phyloP scores from a whole-genome alignment of 345 rosid genomes.

The Lepidium africanum region DNA sequence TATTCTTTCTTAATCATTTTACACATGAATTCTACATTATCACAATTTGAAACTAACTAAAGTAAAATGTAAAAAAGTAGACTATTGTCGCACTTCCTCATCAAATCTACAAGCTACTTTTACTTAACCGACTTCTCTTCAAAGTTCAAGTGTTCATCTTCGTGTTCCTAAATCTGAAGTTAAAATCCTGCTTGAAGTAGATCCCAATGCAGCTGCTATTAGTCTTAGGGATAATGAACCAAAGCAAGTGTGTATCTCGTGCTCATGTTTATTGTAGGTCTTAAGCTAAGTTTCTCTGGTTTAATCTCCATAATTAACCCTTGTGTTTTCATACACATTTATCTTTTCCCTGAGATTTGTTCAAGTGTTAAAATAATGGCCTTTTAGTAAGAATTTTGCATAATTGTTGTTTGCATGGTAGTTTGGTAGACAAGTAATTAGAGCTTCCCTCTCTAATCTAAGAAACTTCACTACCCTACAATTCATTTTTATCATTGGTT shows the following conservation, averaged over 20 bases:
- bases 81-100: not conserved
- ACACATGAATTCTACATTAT: no score
- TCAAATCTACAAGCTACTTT: not conserved
- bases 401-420: not conserved
- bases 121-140: not conserved
- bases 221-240: not conserved
- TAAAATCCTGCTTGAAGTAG: not conserved
- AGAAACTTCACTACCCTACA: not conserved
- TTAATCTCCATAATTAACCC: not conserved
- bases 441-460: no score
- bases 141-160: not conserved
- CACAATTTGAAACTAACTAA: no score
- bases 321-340: not conserved
- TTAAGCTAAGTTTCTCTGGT: not conserved
- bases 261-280: not conserved
- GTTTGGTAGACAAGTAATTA: not conserved
- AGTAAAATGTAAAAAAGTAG: no score
- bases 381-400: not conserved
- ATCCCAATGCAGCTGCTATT: not conserved
- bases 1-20: no score
- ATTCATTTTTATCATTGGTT: not conserved
- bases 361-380: not conserved
- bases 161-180: not conserved
- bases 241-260: not conserved
- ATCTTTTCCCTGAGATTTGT: not conserved